phyloP scores from a whole-genome alignment of 2,329 filamentous ascomycete species.

The Didymella arachidicola region DNA sequence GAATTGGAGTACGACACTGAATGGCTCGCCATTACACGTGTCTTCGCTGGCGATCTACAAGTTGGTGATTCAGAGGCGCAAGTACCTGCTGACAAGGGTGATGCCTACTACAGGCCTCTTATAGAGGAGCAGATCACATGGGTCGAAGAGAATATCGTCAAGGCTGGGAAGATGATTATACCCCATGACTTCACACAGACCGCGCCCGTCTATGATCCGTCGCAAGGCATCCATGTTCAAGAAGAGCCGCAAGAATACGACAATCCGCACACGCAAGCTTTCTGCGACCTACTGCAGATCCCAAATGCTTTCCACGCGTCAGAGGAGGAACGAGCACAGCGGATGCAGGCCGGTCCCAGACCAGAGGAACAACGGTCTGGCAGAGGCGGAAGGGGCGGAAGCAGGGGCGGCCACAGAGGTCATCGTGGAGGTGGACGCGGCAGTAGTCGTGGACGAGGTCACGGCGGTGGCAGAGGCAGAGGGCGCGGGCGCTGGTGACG shows the following conservation, averaged over 20 bases:
- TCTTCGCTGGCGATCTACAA: slow-evolving; percentile 68
- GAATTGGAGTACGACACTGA: slow-evolving; percentile 85
- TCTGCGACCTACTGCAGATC: slow-evolving; percentile 80
- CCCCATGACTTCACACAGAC: slow-evolving; percentile 81
- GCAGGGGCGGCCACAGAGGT: slow-evolving; percentile 39
- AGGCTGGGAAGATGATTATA: slow-evolving; percentile 67
- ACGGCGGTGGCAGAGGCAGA: slow-evolving; percentile 35
- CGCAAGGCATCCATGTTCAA: slow-evolving; percentile 63
- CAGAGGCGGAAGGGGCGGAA: slow-evolving; percentile 39
- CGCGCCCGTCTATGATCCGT: slow-evolving; percentile 72
- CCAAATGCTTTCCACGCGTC: slow-evolving; percentile 76
- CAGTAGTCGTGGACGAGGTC: slow-evolving; percentile 32
- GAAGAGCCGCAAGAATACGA: slow-evolving; percentile 81
- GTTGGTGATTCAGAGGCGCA: slow-evolving; percentile 65
- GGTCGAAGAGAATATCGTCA: slow-evolving; percentile 79
- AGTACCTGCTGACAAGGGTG: slow-evolving; percentile 68
- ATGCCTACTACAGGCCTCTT: slow-evolving; percentile 70
- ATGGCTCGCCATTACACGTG: slow-evolving; percentile 92
- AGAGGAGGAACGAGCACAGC: slow-evolving; percentile 67
- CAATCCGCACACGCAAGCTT: slow-evolving; percentile 83
- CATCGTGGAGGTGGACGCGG: slow-evolving; percentile 32
- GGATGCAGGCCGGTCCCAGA: slow-evolving; percentile 43
- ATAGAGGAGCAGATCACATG: slow-evolving; percentile 78
- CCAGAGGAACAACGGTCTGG: slow-evolving; percentile 37
- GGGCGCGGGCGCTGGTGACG: slow-evolving; percentile 39